Evolutionary conservation across 2,329 filamentous ascomycete genomes (phyloP).

Genomic region (Arthrobotrys pseudoclavata): DNA sequence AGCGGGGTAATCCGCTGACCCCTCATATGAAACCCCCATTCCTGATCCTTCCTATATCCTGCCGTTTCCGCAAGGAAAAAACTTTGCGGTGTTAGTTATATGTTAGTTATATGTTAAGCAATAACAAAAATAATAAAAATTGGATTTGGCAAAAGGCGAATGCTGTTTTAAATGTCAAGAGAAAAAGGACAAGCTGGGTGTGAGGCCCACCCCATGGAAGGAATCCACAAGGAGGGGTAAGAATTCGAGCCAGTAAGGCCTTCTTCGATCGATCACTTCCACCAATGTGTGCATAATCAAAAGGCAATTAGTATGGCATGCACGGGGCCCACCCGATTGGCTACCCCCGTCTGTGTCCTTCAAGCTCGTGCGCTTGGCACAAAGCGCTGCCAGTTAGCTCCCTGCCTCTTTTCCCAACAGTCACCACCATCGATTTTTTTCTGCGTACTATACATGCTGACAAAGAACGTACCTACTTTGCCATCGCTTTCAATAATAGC

Average conservation of each 20-base stretch:
- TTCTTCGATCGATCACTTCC: no score
- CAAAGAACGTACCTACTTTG: conserved; percentile 7
- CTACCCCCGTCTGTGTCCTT: not conserved
- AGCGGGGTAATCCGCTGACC: not conserved
- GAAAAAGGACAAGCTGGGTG: not conserved
- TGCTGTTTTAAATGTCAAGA: not conserved
- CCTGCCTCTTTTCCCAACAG: not conserved
- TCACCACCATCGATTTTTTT: conserved; percentile 2
- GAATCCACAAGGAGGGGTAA: not conserved
- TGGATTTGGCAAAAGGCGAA: not conserved
- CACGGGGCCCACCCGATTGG: not conserved
- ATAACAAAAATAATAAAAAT: no score
- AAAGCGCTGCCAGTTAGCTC: not conserved
- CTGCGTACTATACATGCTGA: not conserved
- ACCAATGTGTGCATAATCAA: no score
- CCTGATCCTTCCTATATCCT: not conserved
- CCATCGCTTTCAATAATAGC: conserved; percentile 1
- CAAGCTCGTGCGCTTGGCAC: not conserved
- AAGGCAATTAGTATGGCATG: not conserved
- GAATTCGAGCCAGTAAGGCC: not conserved
- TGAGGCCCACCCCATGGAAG: not conserved
- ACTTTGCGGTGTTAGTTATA: no score
- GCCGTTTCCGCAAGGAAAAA: no score
- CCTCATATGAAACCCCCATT: not conserved
- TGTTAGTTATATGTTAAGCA: no score